These are phyloP conservation scores for Agaricus blazei DNA, from an alignment of 768 basidiomycete species.

Conservation along the genomic window DNA sequence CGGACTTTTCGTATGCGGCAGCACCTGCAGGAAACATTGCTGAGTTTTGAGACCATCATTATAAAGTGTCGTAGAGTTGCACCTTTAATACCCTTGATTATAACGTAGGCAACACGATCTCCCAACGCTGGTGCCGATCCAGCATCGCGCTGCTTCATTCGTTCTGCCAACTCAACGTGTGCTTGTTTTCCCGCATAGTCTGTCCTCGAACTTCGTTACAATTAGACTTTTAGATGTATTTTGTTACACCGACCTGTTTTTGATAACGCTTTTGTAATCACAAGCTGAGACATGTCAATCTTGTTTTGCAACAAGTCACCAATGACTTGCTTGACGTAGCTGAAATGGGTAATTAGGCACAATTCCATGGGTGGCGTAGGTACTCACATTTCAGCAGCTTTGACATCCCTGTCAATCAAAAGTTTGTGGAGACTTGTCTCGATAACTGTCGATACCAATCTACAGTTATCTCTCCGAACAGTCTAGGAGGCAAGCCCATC, in stretches of 20 bases:
- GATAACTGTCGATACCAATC: conserved; percentile 96
- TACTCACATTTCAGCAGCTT: conserved; percentile 87
- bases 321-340: conserved; percentile 91
- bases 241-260: conserved; percentile 58
- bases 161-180: conserved; percentile 90
- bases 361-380: background rate
- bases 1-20: conserved; percentile 97
- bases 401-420: conserved; percentile 92
- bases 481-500: conserved; percentile 48
- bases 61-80: background rate
- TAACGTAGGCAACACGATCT: conserved; percentile 98
- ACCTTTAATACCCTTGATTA: conserved; percentile 96
- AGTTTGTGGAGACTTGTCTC: conserved; percentile 98
- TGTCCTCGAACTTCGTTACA: conserved; percentile 17
- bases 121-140: conserved; percentile 97
- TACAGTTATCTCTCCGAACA: conserved; percentile 96
- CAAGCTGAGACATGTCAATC: conserved; percentile 97
- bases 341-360: conserved; percentile 23
- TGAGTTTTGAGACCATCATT: background rate
- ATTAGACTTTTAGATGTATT: background rate
- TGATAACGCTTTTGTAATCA: conserved; percentile 95
- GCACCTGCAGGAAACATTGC: conserved; percentile 50
- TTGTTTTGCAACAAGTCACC: conserved; percentile 94
- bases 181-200: conserved; percentile 96
- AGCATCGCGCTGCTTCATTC: conserved; percentile 96